A percentile compares a stretch with the other conserved stretches of the same genome.
Evolutionary conservation across 371 early-diverging fungal species (phyloP).

Genomic region (Funneliformis caledonium): DNA sequence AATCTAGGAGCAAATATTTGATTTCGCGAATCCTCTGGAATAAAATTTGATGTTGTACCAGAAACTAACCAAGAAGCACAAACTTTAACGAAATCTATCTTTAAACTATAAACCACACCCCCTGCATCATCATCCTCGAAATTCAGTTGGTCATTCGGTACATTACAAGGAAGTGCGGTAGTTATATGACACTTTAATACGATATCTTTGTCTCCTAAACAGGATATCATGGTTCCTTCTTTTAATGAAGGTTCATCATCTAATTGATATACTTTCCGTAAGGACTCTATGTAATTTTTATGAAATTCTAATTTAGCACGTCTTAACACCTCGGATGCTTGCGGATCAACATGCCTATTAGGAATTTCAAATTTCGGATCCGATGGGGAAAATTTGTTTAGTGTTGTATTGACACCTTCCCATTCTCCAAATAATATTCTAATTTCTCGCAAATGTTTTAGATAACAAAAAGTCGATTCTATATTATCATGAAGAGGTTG

Average conservation of each 20-base stretch:
- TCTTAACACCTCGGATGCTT: background rate
- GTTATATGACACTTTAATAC: conserved; percentile 10
- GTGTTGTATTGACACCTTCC: background rate
- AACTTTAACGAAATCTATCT: conserved; percentile 28
- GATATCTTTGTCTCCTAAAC: conserved; percentile 34
- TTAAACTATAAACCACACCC: background rate
- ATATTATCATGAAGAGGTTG: background rate
- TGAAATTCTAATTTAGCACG: background rate
- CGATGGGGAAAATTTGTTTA: background rate
- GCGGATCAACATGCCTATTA: background rate
- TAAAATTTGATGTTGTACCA: conserved; percentile 11
- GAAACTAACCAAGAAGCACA: conserved; percentile 30
- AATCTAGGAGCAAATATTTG: conserved; percentile 24
- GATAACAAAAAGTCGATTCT: conserved; percentile 12
- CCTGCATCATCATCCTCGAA: background rate
- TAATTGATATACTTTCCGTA: conserved; percentile 25
- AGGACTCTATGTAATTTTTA: conserved; percentile 15
- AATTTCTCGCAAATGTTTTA: background rate
- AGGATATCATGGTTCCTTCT: background rate
- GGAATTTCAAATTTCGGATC: background rate
- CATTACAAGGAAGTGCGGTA: background rate
- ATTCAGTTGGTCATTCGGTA: background rate
- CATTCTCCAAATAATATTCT: conserved; percentile 29
- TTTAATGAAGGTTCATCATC: background rate
- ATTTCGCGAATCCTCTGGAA: background rate